Base-by-base conservation (phyloP, 2,329 filamentous ascomycete species). In the Dryadomyces quercus-mongolicae region DNA sequence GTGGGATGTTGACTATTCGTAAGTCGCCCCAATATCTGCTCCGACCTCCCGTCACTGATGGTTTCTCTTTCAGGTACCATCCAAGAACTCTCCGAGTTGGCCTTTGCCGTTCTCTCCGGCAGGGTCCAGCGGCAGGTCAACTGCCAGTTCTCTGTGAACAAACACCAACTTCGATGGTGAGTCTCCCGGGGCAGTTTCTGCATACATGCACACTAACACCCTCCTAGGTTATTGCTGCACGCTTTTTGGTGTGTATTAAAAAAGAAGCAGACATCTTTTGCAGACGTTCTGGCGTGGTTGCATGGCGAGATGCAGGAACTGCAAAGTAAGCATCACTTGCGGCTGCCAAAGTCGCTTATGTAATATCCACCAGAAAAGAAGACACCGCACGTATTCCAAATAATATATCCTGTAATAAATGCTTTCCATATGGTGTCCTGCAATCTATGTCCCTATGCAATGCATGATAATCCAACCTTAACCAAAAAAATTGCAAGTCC, bases 251-350 rank as follows among this genome's bases (percentile, higher is more conserved):
- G 74, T 52, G 82, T 93, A 31, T 73, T 96, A 61, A 66, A 68
- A 49, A 77, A 74, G 60, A 88, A 85, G 66, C 90, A 95, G 73
- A 84, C 84, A 38, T 77, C 74, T 54, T 88, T 89, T 67, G 63
- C 63, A 5, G 68, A 69, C 34, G 75, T 91, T 15, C 67, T 96
- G 55, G 66, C 65, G 36, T 95, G 88, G 88, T 68, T 95, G 56
- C 72, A 75, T 7, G 64, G 57, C 15, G 71, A 80, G 60, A 68
- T 71, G 16, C 62, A 62, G 40, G 70, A 67, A 51, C 64, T 76
- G 43, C 64, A 62, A 1, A 25, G 16, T 0, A 38, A 54, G 2
- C 58, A 60, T 25, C 57, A 13, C 2, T 22, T 54, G 15, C 53
- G 58, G 10, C 49, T 61, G 20, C 57, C 57, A 2, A 52, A 50